Conservation (phyloP, 1,284 basidiomycete species). For the Cutaneotrichosporon sp. region DNA sequence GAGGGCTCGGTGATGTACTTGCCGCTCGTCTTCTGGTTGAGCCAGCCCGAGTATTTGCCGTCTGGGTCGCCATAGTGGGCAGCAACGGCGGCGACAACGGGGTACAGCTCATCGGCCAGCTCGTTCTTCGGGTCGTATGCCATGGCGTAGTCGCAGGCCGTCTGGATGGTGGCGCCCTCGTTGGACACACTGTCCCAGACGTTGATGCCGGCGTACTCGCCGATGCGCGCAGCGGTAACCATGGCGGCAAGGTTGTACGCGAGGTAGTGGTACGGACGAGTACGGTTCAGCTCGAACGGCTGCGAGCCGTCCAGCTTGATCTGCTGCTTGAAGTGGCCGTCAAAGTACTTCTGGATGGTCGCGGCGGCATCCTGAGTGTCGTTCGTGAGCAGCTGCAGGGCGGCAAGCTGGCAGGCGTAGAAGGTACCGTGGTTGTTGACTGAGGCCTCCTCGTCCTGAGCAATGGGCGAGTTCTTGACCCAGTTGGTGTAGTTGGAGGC, state of each 20-base stretch:
- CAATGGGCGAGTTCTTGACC: constrained; percentile 28
- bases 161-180: constrained; percentile 31
- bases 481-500: constrained; percentile 26
- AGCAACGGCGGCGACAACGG: constrained; percentile 30
- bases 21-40: constrained; percentile 25
- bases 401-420: constrained; percentile 41
- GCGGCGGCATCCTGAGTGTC: constrained; percentile 29
- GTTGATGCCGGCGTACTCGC: constrained; percentile 23
- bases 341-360: constrained; percentile 34
- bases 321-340: constrained; percentile 31
- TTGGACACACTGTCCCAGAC: constrained; percentile 30
- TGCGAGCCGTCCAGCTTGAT: constrained; percentile 41
- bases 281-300: constrained; percentile 37
- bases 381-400: constrained; percentile 37
- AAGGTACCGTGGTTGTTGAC: constrained; percentile 47
- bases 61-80: constrained; percentile 40
- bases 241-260: constrained; percentile 45
- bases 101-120: constrained; percentile 23
- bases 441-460: constrained; percentile 31
- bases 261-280: constrained; percentile 47
- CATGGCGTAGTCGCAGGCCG: constrained; percentile 40
- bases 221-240: constrained; percentile 16
- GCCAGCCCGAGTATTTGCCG: constrained; percentile 33
- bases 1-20: constrained; percentile 31
- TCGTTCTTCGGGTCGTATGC: constrained; percentile 15